Base-by-base conservation (phyloP, 208 protist species). In the Leishmania braziliensis region DNA sequence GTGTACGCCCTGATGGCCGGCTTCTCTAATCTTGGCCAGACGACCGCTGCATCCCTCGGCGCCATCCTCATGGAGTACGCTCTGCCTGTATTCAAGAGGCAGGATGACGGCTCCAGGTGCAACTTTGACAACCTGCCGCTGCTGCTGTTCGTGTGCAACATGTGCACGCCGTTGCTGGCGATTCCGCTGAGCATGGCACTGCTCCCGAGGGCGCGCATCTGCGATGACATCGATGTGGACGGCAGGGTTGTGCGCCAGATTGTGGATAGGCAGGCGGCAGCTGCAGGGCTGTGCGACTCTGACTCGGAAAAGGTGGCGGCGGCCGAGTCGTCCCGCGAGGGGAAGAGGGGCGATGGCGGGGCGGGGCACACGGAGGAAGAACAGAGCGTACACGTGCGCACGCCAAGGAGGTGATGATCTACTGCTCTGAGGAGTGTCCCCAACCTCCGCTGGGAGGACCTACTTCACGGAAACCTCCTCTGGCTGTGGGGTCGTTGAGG, bases 1-100 rank as follows among this genome's bases (percentile, higher is more conserved):
- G 89, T 96, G 71, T 96, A 92, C 69, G 89, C 95, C 8, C 83
- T 96, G 29, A 86, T 97, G 77, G 91, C 92, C 4, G 94, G 92
- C 23, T 95, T 93, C 73, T 75, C 91, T 2, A 91, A 92, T 81
- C 84, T 97, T 58, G 94, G 92, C 8, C 76, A 76, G 39, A 77
- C 82, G 23, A 86, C 94, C 0, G 65, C 88, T 1, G 36, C 58
- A 18, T 79, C 84, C 0, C 80, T 92, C 54, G 92, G 89, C 14
- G 84, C 84, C 50, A 71, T 92, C 36, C 23, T 95, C 9, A 89
- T 94, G 75, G 81, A 90, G 70, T 85, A 79, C 58, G 80, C 83
- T 43, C 88, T 78, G 86, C 81, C 85, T 14, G 86, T 96, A 6
- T 63, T 75, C n/a, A 76, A 75, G 50, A 83, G 58, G 43, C 62